Evolutionary conservation across 495 filamentous ascomycete genomes (phyloP), one percentile per base, ranked within the genome.

Genomic region (Penicillium goetzii): DNA sequence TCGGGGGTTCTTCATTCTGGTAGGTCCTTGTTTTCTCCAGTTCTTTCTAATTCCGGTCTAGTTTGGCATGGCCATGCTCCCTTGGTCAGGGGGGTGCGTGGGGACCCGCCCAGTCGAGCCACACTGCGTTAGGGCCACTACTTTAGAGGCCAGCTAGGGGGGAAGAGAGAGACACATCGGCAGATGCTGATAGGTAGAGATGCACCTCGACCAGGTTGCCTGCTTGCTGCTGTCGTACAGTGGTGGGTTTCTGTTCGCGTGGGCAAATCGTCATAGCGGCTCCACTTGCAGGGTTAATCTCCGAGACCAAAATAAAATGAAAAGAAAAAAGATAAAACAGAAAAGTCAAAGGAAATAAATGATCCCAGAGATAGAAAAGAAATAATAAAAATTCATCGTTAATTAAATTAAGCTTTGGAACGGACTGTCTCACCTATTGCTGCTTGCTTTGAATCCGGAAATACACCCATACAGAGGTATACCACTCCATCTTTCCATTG

Each of bases 391-490:
- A 32, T 53, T 17, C 33, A 33, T 38, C 25, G 32, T 57, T 65
- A 61, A 70, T 68, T 65, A 61, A 71, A 75, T 75, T 80, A 80
- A 80, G 78, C 78, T 80, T 80, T 76, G 66, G 68, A 71, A 72
- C 73, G 71, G 74, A 69, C 68, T 68, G 63, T 72, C 65, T 72
- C 70, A 72, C 63, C 63, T 62, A 53, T 58, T 51, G 36, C 55
- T 63, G 56, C 50, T 7, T n/a, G 49, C 34, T 38, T 65, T 60
- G 47, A 50, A 63, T 58, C 33, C 38, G 55, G 55, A 58, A 58
- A 54, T 28, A 25, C 50, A 54, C 49, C 49, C 25, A 51, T 51
- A 32, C 30, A 32, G 30, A 32, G 30, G 30, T 32, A 32, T 32
- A 32, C 30, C 30, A 28, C 25, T 51, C 15, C n/a, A 47, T 47